Base-by-base conservation (phyloP, 2,329 filamentous ascomycete species). In the Torrubiellomyces zombiae region DNA sequence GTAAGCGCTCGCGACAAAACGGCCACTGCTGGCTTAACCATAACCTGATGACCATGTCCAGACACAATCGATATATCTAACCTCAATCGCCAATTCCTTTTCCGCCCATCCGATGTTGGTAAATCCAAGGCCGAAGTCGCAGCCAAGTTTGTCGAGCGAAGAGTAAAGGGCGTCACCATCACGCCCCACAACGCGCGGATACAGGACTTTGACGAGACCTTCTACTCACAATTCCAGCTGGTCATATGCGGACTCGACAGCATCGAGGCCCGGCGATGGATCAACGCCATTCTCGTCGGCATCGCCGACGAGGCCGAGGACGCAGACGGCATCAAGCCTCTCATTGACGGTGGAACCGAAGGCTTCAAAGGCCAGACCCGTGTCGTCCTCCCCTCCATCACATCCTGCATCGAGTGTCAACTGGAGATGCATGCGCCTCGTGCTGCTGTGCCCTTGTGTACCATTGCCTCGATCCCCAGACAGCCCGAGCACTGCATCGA, bases 1-100 rank as follows among this genome's bases (percentile, higher is more conserved):
- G 78, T 77, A 53, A 30, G 61, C 45, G n/a, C 6, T 4, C 9
- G n/a, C 10, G 16, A 13, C 8, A 20, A 21, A 16, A 11, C 14
- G 12, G 17, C 9, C 16, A 15, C 13, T 7, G n/a, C n/a, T n/a
- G n/a, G n/a, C n/a, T 7, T 3, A 18, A 18, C 16, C 20, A 15
- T 6, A 16, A 13, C 18, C 6, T 14, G 14, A 23, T 23, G n/a
- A 21, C 9, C 8, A 10, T 4, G 17, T 7, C 16, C 37, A 82
- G 83, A 98, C 51, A 98, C 86, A 2, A 98, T 98, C 50, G 89
- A 98, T 45, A 86, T 98, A 32, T 94, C 85, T 25, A 98, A 98
- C 48, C 66, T 98, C 13, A 98, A 98, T 53, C 77, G 89, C 20
- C 89, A 98, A 43, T 98, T 98, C 45, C 70, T 98, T 30, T 98